phyloP scores from a whole-genome alignment of 2,329 filamentous ascomycete genomes.

The Penicillium sp. region DNA sequence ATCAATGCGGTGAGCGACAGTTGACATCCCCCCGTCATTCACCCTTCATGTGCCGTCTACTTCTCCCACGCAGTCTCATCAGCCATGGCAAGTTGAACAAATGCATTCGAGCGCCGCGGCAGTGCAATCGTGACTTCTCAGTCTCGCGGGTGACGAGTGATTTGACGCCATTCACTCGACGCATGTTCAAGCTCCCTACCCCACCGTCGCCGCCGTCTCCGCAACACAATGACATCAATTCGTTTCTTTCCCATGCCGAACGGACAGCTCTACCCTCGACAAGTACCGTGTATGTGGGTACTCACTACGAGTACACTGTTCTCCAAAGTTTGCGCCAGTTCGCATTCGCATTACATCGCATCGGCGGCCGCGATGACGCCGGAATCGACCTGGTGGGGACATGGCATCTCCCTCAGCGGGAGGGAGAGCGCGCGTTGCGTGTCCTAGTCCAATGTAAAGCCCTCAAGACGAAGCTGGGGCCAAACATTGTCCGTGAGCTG shows the following conservation, averaged over 20 bases:
- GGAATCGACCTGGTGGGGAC: conserved; percentile 45
- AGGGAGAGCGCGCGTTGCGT: conserved; percentile 29
- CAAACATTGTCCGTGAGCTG: conserved; percentile 42
- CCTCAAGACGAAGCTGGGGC: conserved; percentile 37
- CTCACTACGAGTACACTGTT: conserved; percentile 44
- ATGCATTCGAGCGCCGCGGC: not conserved
- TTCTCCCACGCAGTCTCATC: conserved; percentile 11
- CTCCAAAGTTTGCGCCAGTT: conserved; percentile 34
- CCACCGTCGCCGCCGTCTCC: conserved; percentile 30
- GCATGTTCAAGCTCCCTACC: conserved; percentile 32
- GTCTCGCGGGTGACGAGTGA: conserved; percentile 7
- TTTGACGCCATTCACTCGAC: conserved; percentile 28
- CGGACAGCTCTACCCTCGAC: conserved; percentile 31
- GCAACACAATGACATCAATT: conserved; percentile 33
- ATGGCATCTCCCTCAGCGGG: conserved; percentile 38
- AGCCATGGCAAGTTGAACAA: not conserved
- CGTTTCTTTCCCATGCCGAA: conserved; percentile 38
- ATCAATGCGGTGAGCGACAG: conserved; percentile 17
- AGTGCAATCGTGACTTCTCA: conserved; percentile 10
- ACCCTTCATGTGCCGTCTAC: conserved; percentile 17
- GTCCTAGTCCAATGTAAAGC: conserved; percentile 46
- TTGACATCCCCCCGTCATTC: conserved; percentile 6
- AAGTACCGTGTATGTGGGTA: conserved; percentile 41
- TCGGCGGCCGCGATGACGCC: conserved; percentile 42
- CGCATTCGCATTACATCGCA: conserved; percentile 37